Evolutionary conservation across 1,284 basidiomycete genomes (phyloP).

Genomic region (Cryptococcus deneoformans): DNA sequence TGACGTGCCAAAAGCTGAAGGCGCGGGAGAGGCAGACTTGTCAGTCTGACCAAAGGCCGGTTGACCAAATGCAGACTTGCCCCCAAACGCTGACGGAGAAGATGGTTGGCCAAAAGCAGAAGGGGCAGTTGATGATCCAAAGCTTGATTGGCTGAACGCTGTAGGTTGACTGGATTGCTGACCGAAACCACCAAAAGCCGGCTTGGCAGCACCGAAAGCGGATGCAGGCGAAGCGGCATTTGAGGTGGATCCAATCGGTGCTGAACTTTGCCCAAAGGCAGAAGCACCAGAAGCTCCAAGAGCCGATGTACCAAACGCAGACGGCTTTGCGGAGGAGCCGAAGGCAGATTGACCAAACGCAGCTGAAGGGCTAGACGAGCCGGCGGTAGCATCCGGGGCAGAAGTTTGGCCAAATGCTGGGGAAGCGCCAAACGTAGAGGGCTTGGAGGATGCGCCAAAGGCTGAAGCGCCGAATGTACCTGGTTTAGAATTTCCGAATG

Average conservation of each 20-base stretch:
- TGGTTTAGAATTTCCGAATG: constrained; percentile 19
- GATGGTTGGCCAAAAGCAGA: constrained; percentile 14
- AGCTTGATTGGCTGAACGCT: constrained; percentile 11
- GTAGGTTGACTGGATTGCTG: no score
- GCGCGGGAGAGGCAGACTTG: constrained; percentile 15
- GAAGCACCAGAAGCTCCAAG: constrained; percentile 5
- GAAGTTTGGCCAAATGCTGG: constrained; percentile 7
- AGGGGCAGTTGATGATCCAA: constrained; percentile 24
- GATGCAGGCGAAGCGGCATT: constrained; percentile 2
- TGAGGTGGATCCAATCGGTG: constrained; percentile 19
- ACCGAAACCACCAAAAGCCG: constrained; percentile 6
- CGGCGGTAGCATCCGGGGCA: constrained; percentile 1
- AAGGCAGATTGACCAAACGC: constrained; percentile 24
- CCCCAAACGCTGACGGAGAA: not conserved
- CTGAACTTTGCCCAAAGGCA: constrained; percentile 9
- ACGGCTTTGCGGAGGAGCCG: constrained; percentile 13
- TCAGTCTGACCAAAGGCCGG: constrained; percentile 31
- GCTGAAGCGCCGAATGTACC: not conserved
- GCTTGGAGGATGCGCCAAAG: constrained; percentile 3
- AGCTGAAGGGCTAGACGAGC: constrained; percentile 13
- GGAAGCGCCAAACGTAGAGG: constrained; percentile 9
- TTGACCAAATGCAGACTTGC: constrained; percentile 54
- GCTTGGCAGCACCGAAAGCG: not conserved
- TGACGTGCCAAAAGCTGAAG: constrained; percentile 17
- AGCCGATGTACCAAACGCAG: constrained; percentile 11